These are phyloP conservation scores for Vairimorpha necatrix DNA, from an alignment of 371 early-diverging fungal genomes.

Conservation along the genomic window DNA sequence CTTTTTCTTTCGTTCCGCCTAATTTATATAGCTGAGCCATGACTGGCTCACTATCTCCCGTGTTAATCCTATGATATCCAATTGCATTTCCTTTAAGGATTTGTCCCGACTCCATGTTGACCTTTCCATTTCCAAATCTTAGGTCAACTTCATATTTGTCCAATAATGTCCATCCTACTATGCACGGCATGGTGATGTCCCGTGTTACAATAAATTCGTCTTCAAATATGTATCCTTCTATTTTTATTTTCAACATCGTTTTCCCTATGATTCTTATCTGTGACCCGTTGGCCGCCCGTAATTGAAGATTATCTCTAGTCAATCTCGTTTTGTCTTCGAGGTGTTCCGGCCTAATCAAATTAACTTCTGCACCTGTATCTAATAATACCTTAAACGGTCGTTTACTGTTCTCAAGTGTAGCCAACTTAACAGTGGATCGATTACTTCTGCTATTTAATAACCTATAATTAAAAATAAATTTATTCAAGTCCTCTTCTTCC, in stretches of 20 bases:
- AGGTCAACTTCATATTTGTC: neutral
- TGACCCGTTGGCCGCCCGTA: neutral
- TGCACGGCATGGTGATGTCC: neutral
- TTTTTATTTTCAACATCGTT: neutral
- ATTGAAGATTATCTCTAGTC: neutral
- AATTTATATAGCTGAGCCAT: neutral
- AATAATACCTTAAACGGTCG: neutral
- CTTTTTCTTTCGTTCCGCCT: conserved; percentile 2
- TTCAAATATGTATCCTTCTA: neutral
- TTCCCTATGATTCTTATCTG: neutral
- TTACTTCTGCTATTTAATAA: neutral
- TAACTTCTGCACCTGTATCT: conserved; percentile 13
- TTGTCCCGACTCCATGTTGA: neutral
- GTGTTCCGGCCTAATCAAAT: conserved; percentile 1
- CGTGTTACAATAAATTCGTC: conserved; percentile 1
- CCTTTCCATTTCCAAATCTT: neutral
- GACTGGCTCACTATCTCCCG: neutral
- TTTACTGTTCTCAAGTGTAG: neutral
- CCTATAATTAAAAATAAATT: conserved; percentile 9
- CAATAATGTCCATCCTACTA: neutral
- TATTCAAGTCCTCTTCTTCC: conserved; percentile 1
- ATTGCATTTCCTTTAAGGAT: neutral
- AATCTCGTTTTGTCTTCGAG: neutral
- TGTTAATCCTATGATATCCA: neutral
- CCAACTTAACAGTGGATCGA: too few species aligned